Conservation (phyloP, 169 alveolate species). For the Plasmodium relictum region DNA sequence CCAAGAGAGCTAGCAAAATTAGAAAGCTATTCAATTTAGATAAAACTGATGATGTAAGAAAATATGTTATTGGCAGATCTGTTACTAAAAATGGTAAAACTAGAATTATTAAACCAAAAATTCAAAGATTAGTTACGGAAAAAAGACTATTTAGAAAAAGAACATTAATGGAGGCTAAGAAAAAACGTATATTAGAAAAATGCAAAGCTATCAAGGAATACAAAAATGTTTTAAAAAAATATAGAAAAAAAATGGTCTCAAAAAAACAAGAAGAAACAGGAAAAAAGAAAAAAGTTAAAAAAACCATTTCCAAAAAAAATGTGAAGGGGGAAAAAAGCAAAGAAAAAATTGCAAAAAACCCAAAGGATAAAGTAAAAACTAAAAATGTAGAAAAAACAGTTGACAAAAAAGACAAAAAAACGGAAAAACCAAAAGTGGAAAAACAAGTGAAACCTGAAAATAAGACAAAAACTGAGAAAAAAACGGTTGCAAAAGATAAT, state of each 20-base stretch:
- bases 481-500: too few relatives aligned
- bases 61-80: constrained; percentile 94
- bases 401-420: too few relatives aligned
- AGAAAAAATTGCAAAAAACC: too few relatives aligned
- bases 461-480: too few relatives aligned
- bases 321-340: too few relatives aligned
- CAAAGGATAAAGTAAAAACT: too few relatives aligned
- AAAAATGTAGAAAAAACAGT: too few relatives aligned
- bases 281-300: constrained; percentile 65
- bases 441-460: too few relatives aligned
- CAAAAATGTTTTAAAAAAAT: constrained; percentile 81
- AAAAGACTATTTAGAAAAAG: constrained; percentile 98
- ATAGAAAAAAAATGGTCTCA: constrained; percentile 48
- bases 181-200: constrained; percentile 85
- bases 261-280: constrained; percentile 25
- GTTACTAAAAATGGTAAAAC: constrained; percentile 91
- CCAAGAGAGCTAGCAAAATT: constrained; percentile 99
- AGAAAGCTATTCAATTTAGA: constrained; percentile 97
- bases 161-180: constrained; percentile 81
- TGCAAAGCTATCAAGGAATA: constrained; percentile 85
- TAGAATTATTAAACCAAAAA: constrained; percentile 97
- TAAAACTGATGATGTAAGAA: constrained; percentile 96
- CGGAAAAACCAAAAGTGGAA: too few relatives aligned
- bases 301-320: constrained; percentile 22
- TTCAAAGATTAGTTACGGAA: constrained; percentile 99